These are phyloP conservation scores for Helminthosporium solani DNA, from an alignment of 2,329 filamentous ascomycete species.

Conservation along the genomic window DNA sequence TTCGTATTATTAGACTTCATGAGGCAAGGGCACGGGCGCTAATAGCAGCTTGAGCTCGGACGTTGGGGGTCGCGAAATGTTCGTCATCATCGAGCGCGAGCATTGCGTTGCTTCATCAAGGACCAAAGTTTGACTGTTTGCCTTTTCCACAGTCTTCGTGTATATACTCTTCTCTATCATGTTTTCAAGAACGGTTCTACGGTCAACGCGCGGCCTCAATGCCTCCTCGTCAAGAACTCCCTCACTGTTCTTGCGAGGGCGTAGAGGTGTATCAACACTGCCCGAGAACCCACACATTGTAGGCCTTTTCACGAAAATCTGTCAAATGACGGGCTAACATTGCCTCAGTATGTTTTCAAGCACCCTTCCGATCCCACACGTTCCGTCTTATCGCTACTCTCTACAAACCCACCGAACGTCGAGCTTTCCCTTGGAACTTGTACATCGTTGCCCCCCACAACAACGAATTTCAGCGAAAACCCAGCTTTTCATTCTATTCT, in stretches of 20 bases:
- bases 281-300: slow-evolving; percentile 48
- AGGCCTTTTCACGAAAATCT: slow-evolving; percentile 4
- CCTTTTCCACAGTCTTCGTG: background rate
- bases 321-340: slow-evolving; percentile 2
- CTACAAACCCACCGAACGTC: slow-evolving; percentile 54
- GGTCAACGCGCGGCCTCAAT: slow-evolving; percentile 19
- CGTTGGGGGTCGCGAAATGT: background rate
- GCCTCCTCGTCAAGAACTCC: slow-evolving; percentile 11
- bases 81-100: slow-evolving; percentile 1
- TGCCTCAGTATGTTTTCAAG: slow-evolving; percentile 52
- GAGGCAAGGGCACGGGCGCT: background rate
- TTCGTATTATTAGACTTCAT: background rate
- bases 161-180: slow-evolving; percentile 10
- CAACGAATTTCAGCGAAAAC: slow-evolving; percentile 58
- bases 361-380: slow-evolving; percentile 42
- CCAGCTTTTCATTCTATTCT: slow-evolving; percentile 57
- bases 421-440: slow-evolving; percentile 58
- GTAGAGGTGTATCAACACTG: slow-evolving; percentile 41
- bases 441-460: slow-evolving; percentile 56
- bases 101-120: background rate
- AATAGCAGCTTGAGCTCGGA: background rate
- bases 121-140: background rate
- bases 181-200: slow-evolving; percentile 21
- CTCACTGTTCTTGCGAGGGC: slow-evolving; percentile 23
- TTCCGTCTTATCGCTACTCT: slow-evolving; percentile 58